Evolutionary conservation across 106 monocot genomes (phyloP).

Genomic region (Narthecium ossifragum): DNA sequence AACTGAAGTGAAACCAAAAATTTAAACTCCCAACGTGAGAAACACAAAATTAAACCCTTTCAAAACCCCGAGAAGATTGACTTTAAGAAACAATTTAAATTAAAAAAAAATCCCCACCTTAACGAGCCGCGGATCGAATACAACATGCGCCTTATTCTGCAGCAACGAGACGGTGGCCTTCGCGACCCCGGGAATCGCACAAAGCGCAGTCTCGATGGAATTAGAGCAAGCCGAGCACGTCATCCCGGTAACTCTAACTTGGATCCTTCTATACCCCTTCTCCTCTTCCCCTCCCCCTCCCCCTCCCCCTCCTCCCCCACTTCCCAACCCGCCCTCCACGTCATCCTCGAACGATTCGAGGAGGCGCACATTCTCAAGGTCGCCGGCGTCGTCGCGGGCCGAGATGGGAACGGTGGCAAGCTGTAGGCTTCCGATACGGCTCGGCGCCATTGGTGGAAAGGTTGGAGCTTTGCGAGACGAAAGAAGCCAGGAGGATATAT

Average conservation of each 20-base stretch:
- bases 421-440: not conserved
- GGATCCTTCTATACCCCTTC: constrained; percentile 11
- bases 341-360: constrained; percentile 13
- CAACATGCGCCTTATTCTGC: constrained; percentile 58
- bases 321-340: no score
- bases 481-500: no score
- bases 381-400: not conserved
- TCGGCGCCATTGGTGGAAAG: no score
- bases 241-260: constrained; percentile 68
- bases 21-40: not conserved
- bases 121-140: constrained; percentile 51
- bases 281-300: constrained; percentile 5
- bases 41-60: not conserved
- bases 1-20: not conserved
- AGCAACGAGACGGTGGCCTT: constrained; percentile 57
- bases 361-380: not conserved
- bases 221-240: constrained; percentile 71
- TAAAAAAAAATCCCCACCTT: constrained; percentile 24
- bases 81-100: not conserved
- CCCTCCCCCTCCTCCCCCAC: constrained; percentile 35
- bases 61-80: not conserved
- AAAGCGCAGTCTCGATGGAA: constrained; percentile 50
- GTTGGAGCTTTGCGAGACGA: no score
- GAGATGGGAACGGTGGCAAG: not conserved
- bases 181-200: constrained; percentile 29